Evolutionary conservation across 2,329 filamentous ascomycete species (phyloP), one percentile per base, ranked within the genome.

Genomic region (Blastomyces parvus): DNA sequence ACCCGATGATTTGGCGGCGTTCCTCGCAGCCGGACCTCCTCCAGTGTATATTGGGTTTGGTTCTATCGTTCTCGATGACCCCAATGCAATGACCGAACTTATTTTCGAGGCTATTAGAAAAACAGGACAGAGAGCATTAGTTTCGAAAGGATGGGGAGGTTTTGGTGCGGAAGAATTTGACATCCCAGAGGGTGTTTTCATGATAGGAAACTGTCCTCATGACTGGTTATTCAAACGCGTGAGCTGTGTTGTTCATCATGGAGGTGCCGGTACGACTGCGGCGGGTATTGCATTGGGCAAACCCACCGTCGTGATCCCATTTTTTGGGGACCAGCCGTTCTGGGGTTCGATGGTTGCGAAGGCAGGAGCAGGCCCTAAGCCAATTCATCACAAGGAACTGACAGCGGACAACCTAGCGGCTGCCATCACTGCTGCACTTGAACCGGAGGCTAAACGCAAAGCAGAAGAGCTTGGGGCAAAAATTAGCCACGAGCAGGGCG

Each of bases 141-240:
- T 96, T 0, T 93, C 90, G 0, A 91, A 93, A 70, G 91, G 91
- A 19, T 96, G 91, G 91, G 90, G 91, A 59, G 90, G 90, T 0
- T 80, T 96, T 8, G 91, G 90, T 38, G 88, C 84, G 0, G 88
- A 91, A 69, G 80, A 85, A 40, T 72, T 88, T 3, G 83, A 83
- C 0, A 76, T 91, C n/a, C 90, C 90, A 0, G 85, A 91, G 2
- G 85, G 86, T 3, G 85, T 95, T 1, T 90, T 89, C 71, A 90
- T 95, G 85, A 80, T 96, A 46, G 90, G 89, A 13, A 94, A 93
- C 70, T 86, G 87, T 55, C 91, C 91, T 0, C 91, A 96, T 66
- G 91, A 96, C 75, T 96, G 91, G 91, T 77, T 96, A 0, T 96
- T 96, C 74, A 82, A 90, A 66, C 86, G 83, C 46, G 90, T 95